Evolutionary conservation across 2,329 filamentous ascomycete genomes (phyloP).

Genomic region (Fusarium sp.): DNA sequence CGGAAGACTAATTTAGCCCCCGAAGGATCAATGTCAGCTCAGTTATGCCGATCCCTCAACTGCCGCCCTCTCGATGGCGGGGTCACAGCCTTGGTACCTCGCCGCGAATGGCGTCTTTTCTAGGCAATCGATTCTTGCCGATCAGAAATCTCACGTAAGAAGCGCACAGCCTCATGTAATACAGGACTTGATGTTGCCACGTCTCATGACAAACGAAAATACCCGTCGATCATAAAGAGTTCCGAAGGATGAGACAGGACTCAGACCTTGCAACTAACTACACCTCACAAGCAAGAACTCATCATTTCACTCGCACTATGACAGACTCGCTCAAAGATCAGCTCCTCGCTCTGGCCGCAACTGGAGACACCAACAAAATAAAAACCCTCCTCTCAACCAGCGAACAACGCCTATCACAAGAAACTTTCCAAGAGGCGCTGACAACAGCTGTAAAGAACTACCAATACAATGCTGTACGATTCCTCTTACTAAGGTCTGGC

Average conservation of each 20-base stretch:
- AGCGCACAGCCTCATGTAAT: neutral
- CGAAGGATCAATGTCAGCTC: neutral
- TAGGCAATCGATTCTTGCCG: neutral
- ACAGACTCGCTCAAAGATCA: neutral
- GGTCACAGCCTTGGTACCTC: neutral
- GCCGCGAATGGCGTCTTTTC: neutral
- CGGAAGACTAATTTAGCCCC: neutral
- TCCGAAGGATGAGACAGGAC: neutral
- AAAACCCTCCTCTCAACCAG: neutral
- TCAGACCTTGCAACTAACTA: neutral
- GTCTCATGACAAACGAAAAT: neutral
- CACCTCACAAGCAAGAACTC: neutral
- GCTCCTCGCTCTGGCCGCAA: neutral
- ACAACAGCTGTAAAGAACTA: neutral
- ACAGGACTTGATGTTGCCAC: neutral
- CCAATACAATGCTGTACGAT: neutral
- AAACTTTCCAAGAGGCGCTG: neutral
- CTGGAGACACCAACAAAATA: neutral
- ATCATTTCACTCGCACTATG: rapidly evolving
- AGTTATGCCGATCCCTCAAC: neutral
- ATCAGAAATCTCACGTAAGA: neutral
- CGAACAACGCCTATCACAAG: neutral
- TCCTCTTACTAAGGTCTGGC: neutral
- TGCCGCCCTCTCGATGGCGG: neutral
- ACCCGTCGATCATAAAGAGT: neutral